These are phyloP conservation scores for Pavlovales sp. DNA, from an alignment of 208 protist genomes.

Conservation along the genomic window DNA sequence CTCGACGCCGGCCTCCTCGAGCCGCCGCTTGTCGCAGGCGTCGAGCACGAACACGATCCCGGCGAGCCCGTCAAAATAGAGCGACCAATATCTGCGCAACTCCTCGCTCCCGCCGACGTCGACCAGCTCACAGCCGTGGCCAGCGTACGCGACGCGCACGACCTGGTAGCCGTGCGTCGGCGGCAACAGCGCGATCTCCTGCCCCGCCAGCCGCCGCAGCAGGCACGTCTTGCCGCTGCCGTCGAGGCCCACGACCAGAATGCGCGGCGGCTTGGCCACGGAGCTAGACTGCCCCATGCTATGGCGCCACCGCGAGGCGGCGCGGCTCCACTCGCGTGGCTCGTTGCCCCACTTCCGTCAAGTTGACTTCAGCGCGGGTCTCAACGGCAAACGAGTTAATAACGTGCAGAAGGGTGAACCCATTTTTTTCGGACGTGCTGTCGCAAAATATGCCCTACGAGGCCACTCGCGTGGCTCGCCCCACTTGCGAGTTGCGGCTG, in stretches of 20 bases:
- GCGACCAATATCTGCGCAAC: neutral
- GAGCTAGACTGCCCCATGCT: too few relatives aligned
- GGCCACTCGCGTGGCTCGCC: too few relatives aligned
- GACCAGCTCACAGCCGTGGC: neutral
- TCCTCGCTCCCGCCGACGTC: neutral
- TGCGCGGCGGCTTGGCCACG: too few relatives aligned
- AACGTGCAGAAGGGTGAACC: too few relatives aligned
- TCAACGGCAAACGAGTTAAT: too few relatives aligned
- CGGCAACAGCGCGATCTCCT: neutral
- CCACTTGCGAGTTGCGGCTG: too few relatives aligned
- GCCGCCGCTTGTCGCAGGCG: neutral
- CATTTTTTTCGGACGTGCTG: too few relatives aligned
- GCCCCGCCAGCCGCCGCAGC: neutral
- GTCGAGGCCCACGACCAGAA: neutral
- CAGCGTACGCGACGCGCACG: neutral
- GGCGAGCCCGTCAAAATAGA: neutral
- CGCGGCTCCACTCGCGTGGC: too few relatives aligned
- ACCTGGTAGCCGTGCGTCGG: neutral
- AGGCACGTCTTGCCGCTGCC: neutral
- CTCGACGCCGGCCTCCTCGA: neutral
- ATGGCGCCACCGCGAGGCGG: too few relatives aligned
- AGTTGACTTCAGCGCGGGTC: too few relatives aligned
- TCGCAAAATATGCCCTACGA: too few relatives aligned
- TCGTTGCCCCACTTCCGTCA: too few relatives aligned
- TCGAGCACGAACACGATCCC: neutral